Percentiles rank a stretch among this genome's conserved stretches.
Conservation (phyloP, 768 basidiomycete genomes). For the Porpolomopsis calyptriformis region DNA sequence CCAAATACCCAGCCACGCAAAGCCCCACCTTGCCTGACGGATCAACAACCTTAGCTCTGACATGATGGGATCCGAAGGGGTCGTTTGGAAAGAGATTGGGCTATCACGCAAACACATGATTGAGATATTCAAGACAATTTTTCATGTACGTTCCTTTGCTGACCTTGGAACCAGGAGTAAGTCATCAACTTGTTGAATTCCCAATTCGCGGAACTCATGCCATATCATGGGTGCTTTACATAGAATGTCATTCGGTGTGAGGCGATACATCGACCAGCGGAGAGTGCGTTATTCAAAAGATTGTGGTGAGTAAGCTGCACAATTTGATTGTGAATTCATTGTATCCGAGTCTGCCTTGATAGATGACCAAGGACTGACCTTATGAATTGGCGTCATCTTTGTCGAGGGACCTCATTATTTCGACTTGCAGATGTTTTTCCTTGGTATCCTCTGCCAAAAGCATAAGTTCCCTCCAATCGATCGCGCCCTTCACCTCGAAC, state of each 20-base stretch:
- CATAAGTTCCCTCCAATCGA: slow-evolving; percentile 65
- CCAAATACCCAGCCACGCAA: slow-evolving; percentile 60
- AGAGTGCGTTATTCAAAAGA: slow-evolving; percentile 66
- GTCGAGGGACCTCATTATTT: slow-evolving; percentile 29
- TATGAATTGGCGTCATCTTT: slow-evolving; percentile 74
- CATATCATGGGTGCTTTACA: slow-evolving; percentile 53
- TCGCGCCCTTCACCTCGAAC: slow-evolving; percentile 35
- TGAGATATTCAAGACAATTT: background rate
- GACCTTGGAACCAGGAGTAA: slow-evolving; percentile 28
- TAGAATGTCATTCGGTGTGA: slow-evolving; percentile 54
- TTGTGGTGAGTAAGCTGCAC: slow-evolving; percentile 66
- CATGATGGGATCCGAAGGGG: slow-evolving; percentile 63
- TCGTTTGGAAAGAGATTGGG: slow-evolving; percentile 78
- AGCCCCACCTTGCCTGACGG: slow-evolving; percentile 50
- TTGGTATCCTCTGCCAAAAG: slow-evolving; percentile 50
- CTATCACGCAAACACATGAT: slow-evolving; percentile 23
- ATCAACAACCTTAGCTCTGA: slow-evolving; percentile 64
- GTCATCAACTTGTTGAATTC: background rate
- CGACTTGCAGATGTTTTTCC: slow-evolving; percentile 34
- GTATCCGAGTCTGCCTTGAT: slow-evolving; percentile 13
- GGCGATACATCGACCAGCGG: slow-evolving; percentile 57
- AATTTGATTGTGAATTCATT: background rate
- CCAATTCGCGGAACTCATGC: slow-evolving; percentile 56
- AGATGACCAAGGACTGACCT: slow-evolving; percentile 34
- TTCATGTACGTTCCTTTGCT: background rate